Evolutionary conservation across 2,329 filamentous ascomycete species (phyloP).

Genomic region (Xylaria hypoxylon): DNA sequence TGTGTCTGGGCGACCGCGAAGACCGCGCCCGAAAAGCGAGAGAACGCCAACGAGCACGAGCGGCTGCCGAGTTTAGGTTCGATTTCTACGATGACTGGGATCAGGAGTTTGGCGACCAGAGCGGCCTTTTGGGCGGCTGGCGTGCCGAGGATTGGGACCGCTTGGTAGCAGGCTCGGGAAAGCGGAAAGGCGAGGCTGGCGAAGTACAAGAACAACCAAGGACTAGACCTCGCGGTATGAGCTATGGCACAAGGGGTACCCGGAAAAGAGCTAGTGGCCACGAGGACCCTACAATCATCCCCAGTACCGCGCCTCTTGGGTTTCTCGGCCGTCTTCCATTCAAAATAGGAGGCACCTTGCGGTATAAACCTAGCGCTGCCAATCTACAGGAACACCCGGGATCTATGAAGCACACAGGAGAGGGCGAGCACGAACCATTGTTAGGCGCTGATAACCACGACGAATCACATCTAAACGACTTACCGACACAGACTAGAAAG

Average conservation of each 20-base stretch:
- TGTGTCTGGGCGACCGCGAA: constrained; percentile 77
- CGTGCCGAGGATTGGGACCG: constrained; percentile 87
- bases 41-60: constrained; percentile 69
- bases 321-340: constrained; percentile 88
- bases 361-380: constrained; percentile 91
- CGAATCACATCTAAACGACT: constrained; percentile 39
- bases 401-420: constrained; percentile 55
- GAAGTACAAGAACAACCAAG: constrained; percentile 49
- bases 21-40: constrained; percentile 77
- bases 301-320: constrained; percentile 84
- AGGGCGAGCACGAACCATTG: constrained; percentile 75
- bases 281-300: constrained; percentile 90
- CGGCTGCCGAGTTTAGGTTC: constrained; percentile 84
- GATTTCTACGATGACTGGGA: constrained; percentile 99
- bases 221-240: constrained; percentile 81
- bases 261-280: constrained; percentile 61
- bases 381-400: constrained; percentile 90
- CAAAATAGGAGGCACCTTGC: constrained; percentile 81
- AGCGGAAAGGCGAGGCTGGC: constrained; percentile 38
- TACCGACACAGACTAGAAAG: constrained; percentile 61
- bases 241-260: constrained; percentile 78
- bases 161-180: constrained; percentile 76
- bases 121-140: constrained; percentile 75
- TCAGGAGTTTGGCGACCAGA: constrained; percentile 60
- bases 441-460: constrained; percentile 56